phyloP scores from a whole-genome alignment of 192 early-diverging fungal genomes.

The Coemansia furcata region DNA sequence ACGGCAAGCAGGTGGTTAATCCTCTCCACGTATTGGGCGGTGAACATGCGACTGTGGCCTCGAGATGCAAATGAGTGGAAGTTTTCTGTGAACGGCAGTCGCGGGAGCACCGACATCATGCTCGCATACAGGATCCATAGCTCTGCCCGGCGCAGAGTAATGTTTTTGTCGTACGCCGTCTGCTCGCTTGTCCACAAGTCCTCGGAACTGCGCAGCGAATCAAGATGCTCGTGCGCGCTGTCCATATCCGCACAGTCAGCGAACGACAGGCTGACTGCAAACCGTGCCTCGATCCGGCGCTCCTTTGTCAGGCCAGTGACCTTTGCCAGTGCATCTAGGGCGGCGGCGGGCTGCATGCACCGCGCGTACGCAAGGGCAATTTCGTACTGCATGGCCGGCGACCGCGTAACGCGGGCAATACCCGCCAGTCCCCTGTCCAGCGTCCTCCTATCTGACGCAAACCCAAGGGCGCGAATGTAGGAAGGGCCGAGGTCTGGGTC shows the following conservation, averaged over 20 bases:
- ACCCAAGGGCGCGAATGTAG: constrained; percentile 30
- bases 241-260: constrained; percentile 18
- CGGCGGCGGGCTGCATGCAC: constrained; percentile 18
- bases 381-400: constrained; percentile 7
- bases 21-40: not conserved
- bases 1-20: not conserved
- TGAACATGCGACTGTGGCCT: constrained; percentile 12
- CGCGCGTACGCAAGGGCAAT: constrained; percentile 32
- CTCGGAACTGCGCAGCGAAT: not conserved
- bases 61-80: constrained; percentile 35
- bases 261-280: constrained; percentile 21
- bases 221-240: not conserved
- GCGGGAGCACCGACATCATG: constrained; percentile 25
- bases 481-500: not conserved
- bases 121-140: constrained; percentile 20
- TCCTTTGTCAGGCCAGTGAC: not conserved
- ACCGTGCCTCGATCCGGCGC: constrained; percentile 15
- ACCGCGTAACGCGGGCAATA: not conserved
- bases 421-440: not conserved
- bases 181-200: constrained; percentile 3
- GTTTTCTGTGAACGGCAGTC: constrained; percentile 32
- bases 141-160: not conserved
- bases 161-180: not conserved
- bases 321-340: not conserved
- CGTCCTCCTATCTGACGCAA: constrained; percentile 9